Conservation (phyloP, 164 flowering plant species). For the Pachysandra terminalis region DNA sequence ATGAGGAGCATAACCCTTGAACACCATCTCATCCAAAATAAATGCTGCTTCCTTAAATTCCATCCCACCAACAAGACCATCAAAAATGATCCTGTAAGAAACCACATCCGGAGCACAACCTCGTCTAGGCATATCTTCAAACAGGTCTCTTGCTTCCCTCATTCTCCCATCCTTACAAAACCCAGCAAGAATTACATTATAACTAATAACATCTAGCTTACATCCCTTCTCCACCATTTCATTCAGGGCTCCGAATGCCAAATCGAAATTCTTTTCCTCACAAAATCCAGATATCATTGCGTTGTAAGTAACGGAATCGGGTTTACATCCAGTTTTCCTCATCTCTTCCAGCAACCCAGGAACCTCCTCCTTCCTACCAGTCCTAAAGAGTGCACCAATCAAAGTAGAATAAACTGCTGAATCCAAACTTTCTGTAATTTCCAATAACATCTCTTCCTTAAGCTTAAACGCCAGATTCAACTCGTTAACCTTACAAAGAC, state of each 20-base stretch:
- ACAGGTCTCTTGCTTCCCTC: conserved; percentile 56
- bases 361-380: conserved; percentile 49
- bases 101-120: conserved; percentile 69
- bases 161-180: conserved; percentile 52
- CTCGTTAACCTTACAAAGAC: conserved; percentile 39
- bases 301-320: conserved; percentile 56
- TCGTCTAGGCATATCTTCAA: conserved; percentile 74
- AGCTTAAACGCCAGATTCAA: conserved; percentile 46
- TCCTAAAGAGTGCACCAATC: conserved; percentile 47
- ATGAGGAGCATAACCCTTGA: conserved; percentile 50
- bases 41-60: conserved; percentile 49
- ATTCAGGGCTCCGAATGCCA: conserved; percentile 39
- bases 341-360: conserved; percentile 51
- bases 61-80: conserved; percentile 44
- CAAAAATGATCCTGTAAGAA: conserved; percentile 55
- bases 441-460: conserved; percentile 57
- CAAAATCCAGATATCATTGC: conserved; percentile 62
- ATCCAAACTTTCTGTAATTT: conserved; percentile 29
- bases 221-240: conserved; percentile 49
- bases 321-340: conserved; percentile 45
- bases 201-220: conserved; percentile 65
- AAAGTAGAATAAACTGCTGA: conserved; percentile 54
- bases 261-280: conserved; percentile 43
- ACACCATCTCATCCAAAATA: conserved; percentile 75
- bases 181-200: conserved; percentile 42